These are phyloP conservation scores for Lanmaoa pseudosensibilis DNA, from an alignment of 768 basidiomycete genomes.

Conservation along the genomic window DNA sequence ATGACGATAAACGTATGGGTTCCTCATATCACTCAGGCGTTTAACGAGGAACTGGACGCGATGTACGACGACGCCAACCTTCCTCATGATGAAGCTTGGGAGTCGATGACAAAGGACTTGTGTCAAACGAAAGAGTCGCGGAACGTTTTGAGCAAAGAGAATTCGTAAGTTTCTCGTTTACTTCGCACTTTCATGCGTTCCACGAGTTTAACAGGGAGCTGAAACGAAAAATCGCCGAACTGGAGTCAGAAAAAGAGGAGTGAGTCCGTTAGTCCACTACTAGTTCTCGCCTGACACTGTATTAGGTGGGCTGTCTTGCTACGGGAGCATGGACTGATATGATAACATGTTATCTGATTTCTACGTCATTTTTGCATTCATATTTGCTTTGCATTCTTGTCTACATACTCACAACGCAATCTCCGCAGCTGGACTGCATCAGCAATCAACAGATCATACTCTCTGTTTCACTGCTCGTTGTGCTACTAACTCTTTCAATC, in stretches of 20 bases:
- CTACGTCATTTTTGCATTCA: conserved; percentile 17
- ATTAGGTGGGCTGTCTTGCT: conserved; percentile 69
- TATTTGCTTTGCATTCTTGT: conserved; percentile 21
- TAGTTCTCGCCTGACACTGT: conserved; percentile 10
- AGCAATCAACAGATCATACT: conserved; percentile 12
- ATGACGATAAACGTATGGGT: background rate
- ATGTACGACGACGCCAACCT: conserved; percentile 87
- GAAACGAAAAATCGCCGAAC: conserved; percentile 66
- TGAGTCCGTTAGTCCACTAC: conserved; percentile 39
- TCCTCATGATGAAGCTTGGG: conserved; percentile 81
- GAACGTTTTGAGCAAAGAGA: conserved; percentile 75
- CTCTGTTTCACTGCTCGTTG: conserved; percentile 11
- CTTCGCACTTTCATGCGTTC: background rate
- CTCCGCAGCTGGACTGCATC: conserved; percentile 21
- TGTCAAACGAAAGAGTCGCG: conserved; percentile 71
- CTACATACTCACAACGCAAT: conserved; percentile 23
- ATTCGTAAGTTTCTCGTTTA: conserved; percentile 55
- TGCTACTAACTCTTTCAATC: conserved; percentile 12
- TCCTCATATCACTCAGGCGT: conserved; percentile 55
- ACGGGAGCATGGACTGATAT: conserved; percentile 45
- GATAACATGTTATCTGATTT: conserved; percentile 30
- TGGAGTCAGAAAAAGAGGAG: conserved; percentile 79
- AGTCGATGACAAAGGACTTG: conserved; percentile 72
- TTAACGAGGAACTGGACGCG: conserved; percentile 90
- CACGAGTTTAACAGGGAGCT: conserved; percentile 49